These are phyloP conservation scores for Fraxinus excelsior DNA, from an alignment of 257 asterid genomes.

Conservation along the genomic window DNA sequence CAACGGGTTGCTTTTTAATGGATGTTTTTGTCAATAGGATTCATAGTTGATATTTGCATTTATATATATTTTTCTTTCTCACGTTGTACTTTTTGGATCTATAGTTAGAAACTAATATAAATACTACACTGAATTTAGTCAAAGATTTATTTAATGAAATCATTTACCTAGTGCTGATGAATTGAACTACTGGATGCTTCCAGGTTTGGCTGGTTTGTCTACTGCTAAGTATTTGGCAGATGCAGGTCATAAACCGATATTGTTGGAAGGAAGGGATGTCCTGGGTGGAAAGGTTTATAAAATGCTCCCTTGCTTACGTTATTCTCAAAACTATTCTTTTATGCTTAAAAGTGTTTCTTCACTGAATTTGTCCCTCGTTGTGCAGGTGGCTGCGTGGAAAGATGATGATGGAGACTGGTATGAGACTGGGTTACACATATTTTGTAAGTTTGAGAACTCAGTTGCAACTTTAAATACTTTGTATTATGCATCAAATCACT, in stretches of 20 bases:
- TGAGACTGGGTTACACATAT: conserved; percentile 95
- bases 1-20: not conserved
- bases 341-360: conserved; percentile 1
- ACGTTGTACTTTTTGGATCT: not conserved
- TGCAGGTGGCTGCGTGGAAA: conserved; percentile 97
- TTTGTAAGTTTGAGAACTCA: conserved; percentile 64
- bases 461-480: not conserved
- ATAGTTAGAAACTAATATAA: not conserved
- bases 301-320: not conserved
- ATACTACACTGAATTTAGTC: not conserved
- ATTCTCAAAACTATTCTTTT: not conserved
- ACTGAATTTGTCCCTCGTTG: conserved; percentile 26
- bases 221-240: conserved; percentile 98
- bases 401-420: conserved; percentile 98
- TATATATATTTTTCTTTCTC: not conserved
- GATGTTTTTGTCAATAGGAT: not conserved
- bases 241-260: conserved; percentile 96
- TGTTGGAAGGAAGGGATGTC: conserved; percentile 95
- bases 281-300: conserved; percentile 88
- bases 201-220: conserved; percentile 94
- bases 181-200: conserved; percentile 26
- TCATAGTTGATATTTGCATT: not conserved
- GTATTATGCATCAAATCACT: conserved; percentile 25
- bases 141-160: not conserved
- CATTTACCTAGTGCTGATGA: not conserved